phyloP scores from a whole-genome alignment of 805 yeast genomes.

The Ogataea methylovora region DNA sequence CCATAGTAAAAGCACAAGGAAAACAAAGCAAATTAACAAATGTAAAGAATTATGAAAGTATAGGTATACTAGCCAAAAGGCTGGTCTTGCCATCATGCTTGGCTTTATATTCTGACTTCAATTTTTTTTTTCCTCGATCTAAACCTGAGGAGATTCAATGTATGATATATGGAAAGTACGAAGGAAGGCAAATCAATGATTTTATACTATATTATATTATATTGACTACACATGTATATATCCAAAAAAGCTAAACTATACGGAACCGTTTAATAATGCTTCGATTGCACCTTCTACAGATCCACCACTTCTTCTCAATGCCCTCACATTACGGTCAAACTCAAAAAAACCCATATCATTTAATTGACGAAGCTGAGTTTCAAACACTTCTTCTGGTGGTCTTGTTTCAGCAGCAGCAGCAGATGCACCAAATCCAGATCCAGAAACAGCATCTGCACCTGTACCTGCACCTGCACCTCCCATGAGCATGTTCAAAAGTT shows the following conservation, averaged over 20 bases:
- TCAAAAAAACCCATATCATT: constrained; percentile 86
- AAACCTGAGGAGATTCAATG: too few species aligned
- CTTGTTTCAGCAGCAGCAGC: constrained; percentile 57
- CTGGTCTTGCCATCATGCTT: too few species aligned
- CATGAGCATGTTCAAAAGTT: constrained; percentile 39
- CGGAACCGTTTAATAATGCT: constrained; percentile 60
- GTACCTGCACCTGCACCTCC: constrained; percentile 62
- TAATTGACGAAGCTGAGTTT: constrained; percentile 61
- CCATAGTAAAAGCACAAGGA: too few species aligned
- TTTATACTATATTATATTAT: too few species aligned
- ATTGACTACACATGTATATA: neutral
- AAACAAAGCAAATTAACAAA: too few species aligned
- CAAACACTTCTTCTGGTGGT: constrained; percentile 78
- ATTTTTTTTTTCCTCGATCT: too few species aligned
- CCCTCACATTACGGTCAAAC: constrained; percentile 85
- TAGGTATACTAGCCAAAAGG: too few species aligned
- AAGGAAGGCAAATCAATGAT: too few species aligned
- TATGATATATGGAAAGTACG: too few species aligned
- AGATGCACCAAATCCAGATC: constrained; percentile 70
- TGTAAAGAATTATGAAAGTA: too few species aligned
- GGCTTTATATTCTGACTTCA: too few species aligned
- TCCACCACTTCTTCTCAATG: constrained; percentile 93
- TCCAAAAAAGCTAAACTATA: constrained; percentile 18
- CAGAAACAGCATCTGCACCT: constrained; percentile 32
- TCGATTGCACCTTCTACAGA: constrained; percentile 96